A percentile compares a stretch with the other conserved stretches of the same genome.
phyloP scores from a whole-genome alignment of 2,329 filamentous ascomycete species.

The Fusarium caatingaense region DNA sequence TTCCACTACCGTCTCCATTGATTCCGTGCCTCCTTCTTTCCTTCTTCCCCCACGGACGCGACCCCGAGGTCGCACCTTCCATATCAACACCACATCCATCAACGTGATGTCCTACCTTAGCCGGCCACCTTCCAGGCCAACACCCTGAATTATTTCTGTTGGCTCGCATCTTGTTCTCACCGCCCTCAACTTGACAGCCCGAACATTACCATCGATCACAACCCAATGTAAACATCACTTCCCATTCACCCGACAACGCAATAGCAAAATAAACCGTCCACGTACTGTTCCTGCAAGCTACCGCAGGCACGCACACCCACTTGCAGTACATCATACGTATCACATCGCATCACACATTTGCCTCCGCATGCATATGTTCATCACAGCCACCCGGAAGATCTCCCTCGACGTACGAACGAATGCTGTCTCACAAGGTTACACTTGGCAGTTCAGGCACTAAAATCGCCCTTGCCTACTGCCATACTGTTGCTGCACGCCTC shows the following conservation, averaged over 20 bases:
- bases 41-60: neutral
- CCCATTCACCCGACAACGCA: constrained; percentile 34
- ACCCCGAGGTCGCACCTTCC: neutral
- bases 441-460: constrained; percentile 10
- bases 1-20: neutral
- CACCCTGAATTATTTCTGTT: constrained; percentile 13
- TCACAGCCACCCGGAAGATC: constrained; percentile 42
- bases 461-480: constrained; percentile 39
- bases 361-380: constrained; percentile 40
- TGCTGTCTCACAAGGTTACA: constrained; percentile 9
- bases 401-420: constrained; percentile 28
- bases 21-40: neutral
- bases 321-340: constrained; percentile 34
- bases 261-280: constrained; percentile 18
- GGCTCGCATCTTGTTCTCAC: constrained; percentile 21
- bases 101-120: constrained; percentile 12
- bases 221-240: constrained; percentile 21
- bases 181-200: constrained; percentile 9
- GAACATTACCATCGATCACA: constrained; percentile 4
- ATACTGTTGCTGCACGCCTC: constrained; percentile 33
- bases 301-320: constrained; percentile 34
- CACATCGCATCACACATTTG: constrained; percentile 37
- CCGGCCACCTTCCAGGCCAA: constrained; percentile 26
- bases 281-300: constrained; percentile 26
- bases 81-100: neutral